A percentile compares a stretch with the other conserved stretches of the same genome.
Evolutionary conservation across 805 yeast species (phyloP).

Genomic region (Candida ponderosae): DNA sequence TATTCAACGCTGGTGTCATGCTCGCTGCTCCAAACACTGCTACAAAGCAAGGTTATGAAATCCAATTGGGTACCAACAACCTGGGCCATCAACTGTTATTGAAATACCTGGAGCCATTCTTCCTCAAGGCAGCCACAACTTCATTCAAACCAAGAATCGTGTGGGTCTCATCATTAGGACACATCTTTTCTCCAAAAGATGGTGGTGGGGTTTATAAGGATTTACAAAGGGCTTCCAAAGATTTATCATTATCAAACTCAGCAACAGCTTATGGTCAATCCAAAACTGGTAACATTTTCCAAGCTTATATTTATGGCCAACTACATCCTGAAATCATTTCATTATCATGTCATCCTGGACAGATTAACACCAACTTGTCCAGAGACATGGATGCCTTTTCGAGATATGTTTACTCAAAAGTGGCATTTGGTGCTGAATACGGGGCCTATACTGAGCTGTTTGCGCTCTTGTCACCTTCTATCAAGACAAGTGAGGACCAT

Average conservation of each 20-base stretch:
- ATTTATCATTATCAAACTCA: background rate
- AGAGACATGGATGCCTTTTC: too few species aligned
- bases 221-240: constrained; percentile 11
- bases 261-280: constrained; percentile 32
- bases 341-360: too few species aligned
- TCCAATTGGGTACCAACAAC: constrained; percentile 37
- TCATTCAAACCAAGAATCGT: constrained; percentile 30
- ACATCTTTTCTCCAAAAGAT: constrained; percentile 18
- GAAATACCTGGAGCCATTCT: constrained; percentile 27
- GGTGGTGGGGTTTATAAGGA: constrained; percentile 24
- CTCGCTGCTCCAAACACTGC: constrained; percentile 25
- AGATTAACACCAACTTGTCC: too few species aligned
- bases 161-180: constrained; percentile 37
- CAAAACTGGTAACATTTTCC: constrained; percentile 32
- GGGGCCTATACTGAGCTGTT: too few species aligned
- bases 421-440: too few species aligned
- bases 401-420: too few species aligned
- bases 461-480: too few species aligned
- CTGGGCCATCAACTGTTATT: constrained; percentile 40
- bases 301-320: constrained; percentile 27
- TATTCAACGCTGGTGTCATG: constrained; percentile 41
- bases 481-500: too few species aligned
- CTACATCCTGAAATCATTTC: constrained; percentile 22
- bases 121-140: constrained; percentile 21
- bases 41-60: constrained; percentile 38